These are phyloP conservation scores for Aspergillus vadensis DNA, from an alignment of 2,329 filamentous ascomycete genomes.

Conservation along the genomic window DNA sequence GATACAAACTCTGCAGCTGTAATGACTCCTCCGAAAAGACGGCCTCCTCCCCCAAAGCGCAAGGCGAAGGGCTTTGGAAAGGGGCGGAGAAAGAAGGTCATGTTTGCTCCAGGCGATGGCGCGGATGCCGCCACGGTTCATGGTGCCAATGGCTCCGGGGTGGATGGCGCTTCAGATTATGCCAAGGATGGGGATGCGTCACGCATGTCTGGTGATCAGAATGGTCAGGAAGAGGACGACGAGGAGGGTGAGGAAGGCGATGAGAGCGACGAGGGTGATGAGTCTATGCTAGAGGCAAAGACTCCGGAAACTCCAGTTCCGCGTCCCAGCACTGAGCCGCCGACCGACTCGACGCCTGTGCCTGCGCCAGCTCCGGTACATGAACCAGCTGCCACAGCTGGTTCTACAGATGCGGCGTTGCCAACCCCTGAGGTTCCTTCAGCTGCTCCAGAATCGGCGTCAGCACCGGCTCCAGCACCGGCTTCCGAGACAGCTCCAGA, in stretches of 20 bases:
- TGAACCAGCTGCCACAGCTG: constrained; percentile 15
- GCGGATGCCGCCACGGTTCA: constrained; percentile 39
- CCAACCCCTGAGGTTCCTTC: constrained; percentile 6
- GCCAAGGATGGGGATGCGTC: constrained; percentile 51
- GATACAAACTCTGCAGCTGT: constrained; percentile 48
- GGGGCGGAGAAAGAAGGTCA: constrained; percentile 73
- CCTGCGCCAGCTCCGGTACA: constrained; percentile 15
- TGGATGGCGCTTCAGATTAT: constrained; percentile 30
- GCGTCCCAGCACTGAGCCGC: constrained; percentile 28
- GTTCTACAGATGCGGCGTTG: constrained; percentile 7
- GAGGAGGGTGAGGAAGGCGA: constrained; percentile 53
- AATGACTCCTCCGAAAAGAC: constrained; percentile 58
- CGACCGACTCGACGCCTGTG: constrained; percentile 15
- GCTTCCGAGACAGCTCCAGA: constrained; percentile 8
- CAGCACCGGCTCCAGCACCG: neutral
- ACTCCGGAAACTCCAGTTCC: constrained; percentile 43
- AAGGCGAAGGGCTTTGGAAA: constrained; percentile 79
- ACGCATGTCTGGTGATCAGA: constrained; percentile 43
- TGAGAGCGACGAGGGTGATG: constrained; percentile 53
- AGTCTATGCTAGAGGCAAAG: constrained; percentile 49
- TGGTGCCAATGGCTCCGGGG: constrained; percentile 43
- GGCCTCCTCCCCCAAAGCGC: constrained; percentile 75
- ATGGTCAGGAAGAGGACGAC: constrained; percentile 50
- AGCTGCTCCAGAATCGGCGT: neutral
- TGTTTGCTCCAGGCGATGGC: constrained; percentile 53